phyloP scores from a whole-genome alignment of 306 rosid genomes.

The Astragalus glycyphyllos region DNA sequence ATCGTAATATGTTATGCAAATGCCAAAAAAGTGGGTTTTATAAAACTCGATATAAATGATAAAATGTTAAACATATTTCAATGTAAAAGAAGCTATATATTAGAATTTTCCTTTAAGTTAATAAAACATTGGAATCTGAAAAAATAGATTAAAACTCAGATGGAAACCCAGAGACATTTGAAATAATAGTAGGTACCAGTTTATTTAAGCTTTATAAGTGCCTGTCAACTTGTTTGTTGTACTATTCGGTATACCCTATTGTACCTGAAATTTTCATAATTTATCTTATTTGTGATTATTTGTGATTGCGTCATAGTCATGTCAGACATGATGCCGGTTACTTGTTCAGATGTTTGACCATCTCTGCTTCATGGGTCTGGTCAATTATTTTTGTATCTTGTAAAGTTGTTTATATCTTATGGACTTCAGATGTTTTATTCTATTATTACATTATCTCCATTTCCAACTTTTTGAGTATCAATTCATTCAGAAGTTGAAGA shows the following conservation, averaged over 20 bases:
- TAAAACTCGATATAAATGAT: neutral
- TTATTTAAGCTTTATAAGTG: neutral
- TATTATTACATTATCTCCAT: neutral
- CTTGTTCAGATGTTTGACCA: neutral
- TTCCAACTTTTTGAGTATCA: conserved; percentile 11
- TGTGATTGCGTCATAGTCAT: conserved; percentile 4
- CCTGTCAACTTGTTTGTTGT: neutral
- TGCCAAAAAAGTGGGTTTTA: neutral
- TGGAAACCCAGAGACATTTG: neutral
- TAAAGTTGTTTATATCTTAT: conserved; percentile 1
- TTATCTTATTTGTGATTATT: conserved; percentile 1
- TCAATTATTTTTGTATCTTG: neutral
- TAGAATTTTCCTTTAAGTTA: neutral
- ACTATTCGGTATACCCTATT: neutral
- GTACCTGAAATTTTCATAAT: neutral
- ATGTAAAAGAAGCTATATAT: conserved; percentile 9
- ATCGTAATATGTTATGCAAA: conserved; percentile 16
- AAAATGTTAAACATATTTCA: conserved; percentile 9
- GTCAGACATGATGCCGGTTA: neutral
- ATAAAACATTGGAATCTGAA: neutral
- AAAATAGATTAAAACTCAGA: neutral
- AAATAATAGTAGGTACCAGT: neutral
- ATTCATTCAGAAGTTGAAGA: conserved; percentile 30
- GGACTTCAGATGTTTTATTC: conserved; percentile 13
- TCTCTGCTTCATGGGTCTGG: conserved; percentile 5